Evolutionary conservation across 2,329 filamentous ascomycete genomes (phyloP), one percentile per base, ranked within the genome.

Genomic region (Aspergillus caelatus): DNA sequence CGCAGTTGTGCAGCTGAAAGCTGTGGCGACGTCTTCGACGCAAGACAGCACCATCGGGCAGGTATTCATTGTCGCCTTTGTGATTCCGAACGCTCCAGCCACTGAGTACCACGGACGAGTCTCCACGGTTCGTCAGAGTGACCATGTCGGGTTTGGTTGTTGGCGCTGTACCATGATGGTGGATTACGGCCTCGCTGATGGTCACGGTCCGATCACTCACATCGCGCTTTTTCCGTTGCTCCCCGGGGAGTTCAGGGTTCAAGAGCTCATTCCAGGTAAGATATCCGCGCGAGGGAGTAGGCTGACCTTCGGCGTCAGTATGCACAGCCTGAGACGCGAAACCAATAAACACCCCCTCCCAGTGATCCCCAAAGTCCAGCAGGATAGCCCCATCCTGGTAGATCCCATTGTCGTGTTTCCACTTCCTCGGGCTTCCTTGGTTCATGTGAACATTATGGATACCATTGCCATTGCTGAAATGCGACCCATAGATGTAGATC

Each of bases 361-460:
- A 71, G 41, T 61, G 60, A 7, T 61, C 36, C 30, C 34, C 43
- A 16, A 62, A 64, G 30, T 65, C 57, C 41, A 71, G 57, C 9
- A 71, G 9, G 41, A 71, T 54, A 9, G 62, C 68, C 5, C 69
- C 69, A 59, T 71, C 69, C 36, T 67, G 63, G 39, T 63, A 71
- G 2, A 67, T 54, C 2, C 68, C 67, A 26, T 70, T 64, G 26
- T 68, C 67, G 2, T 1, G 4, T 14, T 41, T 43, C 19, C 52
- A 70, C 14, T 58, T 23, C 26, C 23, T 16, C 12, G 50, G 32
- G 8, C 63, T 71, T 30, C 69, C 69, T 54, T 71, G 69, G 43
- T 71, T 70, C 69, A 70, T 70, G 56, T 71, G 69, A 5, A 70
- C 43, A 50, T 71, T 64, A 19, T 70, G 69, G 16, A 71, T 69